Conservation (phyloP, 2,329 filamentous ascomycete species). For the Trichoderma sp. region DNA sequence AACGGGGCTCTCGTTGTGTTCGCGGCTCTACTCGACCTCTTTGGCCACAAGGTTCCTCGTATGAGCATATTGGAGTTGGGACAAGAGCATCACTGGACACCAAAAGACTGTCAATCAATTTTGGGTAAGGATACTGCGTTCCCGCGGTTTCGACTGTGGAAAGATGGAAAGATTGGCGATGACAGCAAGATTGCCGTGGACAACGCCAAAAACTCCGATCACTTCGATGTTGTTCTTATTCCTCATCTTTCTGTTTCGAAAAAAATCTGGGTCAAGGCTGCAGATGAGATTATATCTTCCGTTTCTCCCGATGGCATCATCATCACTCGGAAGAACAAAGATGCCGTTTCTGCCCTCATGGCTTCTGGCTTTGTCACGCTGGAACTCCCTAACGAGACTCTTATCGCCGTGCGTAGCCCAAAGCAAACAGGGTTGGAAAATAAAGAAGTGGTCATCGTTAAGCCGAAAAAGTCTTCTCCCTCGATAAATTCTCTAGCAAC, state of each 20-base stretch:
- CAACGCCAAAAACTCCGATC: background rate
- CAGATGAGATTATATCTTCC: background rate
- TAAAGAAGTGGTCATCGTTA: background rate
- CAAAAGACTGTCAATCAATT: background rate
- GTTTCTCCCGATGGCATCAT: background rate
- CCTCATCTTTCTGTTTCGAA: conserved; percentile 3
- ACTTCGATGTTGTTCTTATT: background rate
- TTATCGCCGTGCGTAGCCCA: background rate
- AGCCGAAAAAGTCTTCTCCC: background rate
- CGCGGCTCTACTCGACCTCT: background rate
- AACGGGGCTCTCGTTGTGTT: background rate
- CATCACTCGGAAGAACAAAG: background rate
- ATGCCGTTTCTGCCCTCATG: background rate
- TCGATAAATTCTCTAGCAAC: background rate
- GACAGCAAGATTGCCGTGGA: background rate
- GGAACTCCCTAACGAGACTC: background rate
- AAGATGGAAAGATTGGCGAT: background rate
- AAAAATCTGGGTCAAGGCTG: background rate
- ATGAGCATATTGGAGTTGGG: conserved; percentile 8
- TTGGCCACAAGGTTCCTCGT: conserved; percentile 4
- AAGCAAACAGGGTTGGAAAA: background rate
- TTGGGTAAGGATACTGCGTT: conserved; percentile 10
- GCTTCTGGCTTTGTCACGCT: background rate
- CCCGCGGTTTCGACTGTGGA: background rate
- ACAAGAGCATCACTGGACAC: background rate